Conservation (phyloP, 768 basidiomycete genomes). For the Rhodotorula taiwanensis region DNA sequence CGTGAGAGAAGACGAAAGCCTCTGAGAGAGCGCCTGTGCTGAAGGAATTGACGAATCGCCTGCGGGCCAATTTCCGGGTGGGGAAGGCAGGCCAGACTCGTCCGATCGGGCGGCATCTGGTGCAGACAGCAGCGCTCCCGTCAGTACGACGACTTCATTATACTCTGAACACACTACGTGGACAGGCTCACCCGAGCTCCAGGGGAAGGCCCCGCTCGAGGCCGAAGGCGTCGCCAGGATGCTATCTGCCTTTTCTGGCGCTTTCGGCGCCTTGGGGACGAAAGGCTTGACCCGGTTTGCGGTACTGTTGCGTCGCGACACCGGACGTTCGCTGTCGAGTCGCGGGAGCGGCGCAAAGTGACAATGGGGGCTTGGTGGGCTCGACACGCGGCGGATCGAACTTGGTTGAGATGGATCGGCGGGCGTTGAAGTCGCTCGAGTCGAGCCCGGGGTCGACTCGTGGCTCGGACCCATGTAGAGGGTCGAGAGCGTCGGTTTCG, state of each 20-base stretch:
- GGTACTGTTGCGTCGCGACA: constrained; percentile 24
- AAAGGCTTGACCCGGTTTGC: constrained; percentile 26
- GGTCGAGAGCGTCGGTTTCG: constrained; percentile 10
- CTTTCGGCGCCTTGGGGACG: background rate
- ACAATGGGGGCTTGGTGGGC: constrained; percentile 32
- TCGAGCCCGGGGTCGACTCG: too few species aligned
- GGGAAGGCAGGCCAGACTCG: constrained; percentile 2
- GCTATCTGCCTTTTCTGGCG: background rate
- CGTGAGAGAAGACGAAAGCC: constrained; percentile 24
- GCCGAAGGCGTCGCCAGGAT: background rate
- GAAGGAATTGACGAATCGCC: constrained; percentile 11
- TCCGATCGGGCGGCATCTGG: too few species aligned
- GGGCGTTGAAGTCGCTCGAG: background rate
- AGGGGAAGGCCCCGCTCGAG: too few species aligned
- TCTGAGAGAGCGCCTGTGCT: constrained; percentile 21
- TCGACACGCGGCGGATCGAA: background rate
- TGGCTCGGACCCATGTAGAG: constrained; percentile 9
- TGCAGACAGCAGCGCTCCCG: too few species aligned
- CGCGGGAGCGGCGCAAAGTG: constrained; percentile 36
- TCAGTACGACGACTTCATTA: too few species aligned
- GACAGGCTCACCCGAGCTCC: too few species aligned
- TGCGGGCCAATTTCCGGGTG: background rate
- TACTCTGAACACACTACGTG: too few species aligned
- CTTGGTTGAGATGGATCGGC: background rate
- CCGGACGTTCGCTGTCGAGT: constrained; percentile 21